Conservation (phyloP, 495 filamentous ascomycete species). For the Aspergillus egyptiacus region DNA sequence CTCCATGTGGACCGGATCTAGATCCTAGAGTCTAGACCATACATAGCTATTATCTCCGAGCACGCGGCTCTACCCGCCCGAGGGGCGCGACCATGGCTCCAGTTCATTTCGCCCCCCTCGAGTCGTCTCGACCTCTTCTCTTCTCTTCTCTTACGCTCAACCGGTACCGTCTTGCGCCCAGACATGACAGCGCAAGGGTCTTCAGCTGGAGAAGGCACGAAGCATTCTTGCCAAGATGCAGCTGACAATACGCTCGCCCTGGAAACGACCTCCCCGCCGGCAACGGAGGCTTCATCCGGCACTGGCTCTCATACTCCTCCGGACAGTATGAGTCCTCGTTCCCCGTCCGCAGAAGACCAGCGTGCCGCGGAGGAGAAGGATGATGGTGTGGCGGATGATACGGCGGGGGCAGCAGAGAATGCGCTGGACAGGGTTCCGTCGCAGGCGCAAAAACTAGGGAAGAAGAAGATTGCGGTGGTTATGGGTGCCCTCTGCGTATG, state of each 20-base stretch:
- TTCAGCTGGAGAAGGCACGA: constrained; percentile 4
- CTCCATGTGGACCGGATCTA: constrained; percentile 1
- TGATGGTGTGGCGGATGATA: constrained; percentile 22
- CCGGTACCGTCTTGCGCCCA: neutral
- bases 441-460: constrained; percentile 40
- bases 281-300: constrained; percentile 5
- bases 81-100: neutral
- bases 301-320: constrained; percentile 1
- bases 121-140: neutral
- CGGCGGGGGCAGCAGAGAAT: constrained; percentile 18
- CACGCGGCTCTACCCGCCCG: constrained; percentile 13
- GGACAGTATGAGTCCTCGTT: constrained; percentile 1
- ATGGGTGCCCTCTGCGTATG: constrained; percentile 49
- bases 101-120: constrained; percentile 4
- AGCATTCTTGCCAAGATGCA: neutral
- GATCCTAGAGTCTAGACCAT: no score
- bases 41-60: neutral
- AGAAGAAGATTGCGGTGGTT: constrained; percentile 43
- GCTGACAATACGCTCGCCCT: neutral
- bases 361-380: neutral
- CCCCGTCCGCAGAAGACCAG: neutral
- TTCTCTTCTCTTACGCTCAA: neutral
- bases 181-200: constrained; percentile 10
- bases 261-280: constrained; percentile 10
- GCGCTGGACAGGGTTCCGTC: constrained; percentile 34